These are phyloP conservation scores for Physcomitrellopsis africana DNA, from an alignment of 225 moss, liverwort and hornwort species.

Conservation along the genomic window DNA sequence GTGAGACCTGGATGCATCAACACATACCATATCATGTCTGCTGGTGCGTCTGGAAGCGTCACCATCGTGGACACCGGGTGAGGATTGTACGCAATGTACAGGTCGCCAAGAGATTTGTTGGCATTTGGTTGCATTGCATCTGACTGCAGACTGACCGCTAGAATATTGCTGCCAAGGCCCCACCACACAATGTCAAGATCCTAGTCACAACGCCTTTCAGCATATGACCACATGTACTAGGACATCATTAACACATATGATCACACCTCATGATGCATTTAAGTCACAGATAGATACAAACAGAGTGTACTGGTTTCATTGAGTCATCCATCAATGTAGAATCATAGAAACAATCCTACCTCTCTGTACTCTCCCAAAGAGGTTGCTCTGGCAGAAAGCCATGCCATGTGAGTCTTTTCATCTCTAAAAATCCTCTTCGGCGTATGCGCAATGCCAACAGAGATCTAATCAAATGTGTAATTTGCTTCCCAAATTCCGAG, in stretches of 20 bases:
- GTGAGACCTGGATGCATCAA: not conserved
- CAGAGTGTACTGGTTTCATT: not conserved
- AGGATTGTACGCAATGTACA: conserved; percentile 88
- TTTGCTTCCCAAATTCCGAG: conserved; percentile 63
- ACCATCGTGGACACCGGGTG: conserved; percentile 49
- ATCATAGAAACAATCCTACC: conserved; percentile 34
- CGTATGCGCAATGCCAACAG: conserved; percentile 49
- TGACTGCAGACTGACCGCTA: conserved; percentile 77
- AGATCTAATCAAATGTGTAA: conserved; percentile 44
- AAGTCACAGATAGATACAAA: too few species aligned
- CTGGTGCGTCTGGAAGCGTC: conserved; percentile 64
- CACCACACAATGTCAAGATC: not conserved
- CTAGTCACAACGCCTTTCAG: not conserved
- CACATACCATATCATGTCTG: conserved; percentile 72
- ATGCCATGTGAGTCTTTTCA: conserved; percentile 62
- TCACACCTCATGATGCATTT: too few species aligned
- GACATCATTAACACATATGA: too few species aligned
- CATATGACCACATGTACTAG: not conserved
- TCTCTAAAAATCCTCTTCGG: conserved; percentile 42
- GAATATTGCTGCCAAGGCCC: conserved; percentile 58
- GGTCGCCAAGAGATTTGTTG: conserved; percentile 43
- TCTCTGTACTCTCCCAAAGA: conserved; percentile 57
- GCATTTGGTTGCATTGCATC: conserved; percentile 35
- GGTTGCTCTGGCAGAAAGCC: conserved; percentile 57
- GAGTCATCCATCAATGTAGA: not conserved